These are phyloP conservation scores for Phalaenopsis hybrid DNA, from an alignment of 116 monocot genomes.

Conservation along the genomic window DNA sequence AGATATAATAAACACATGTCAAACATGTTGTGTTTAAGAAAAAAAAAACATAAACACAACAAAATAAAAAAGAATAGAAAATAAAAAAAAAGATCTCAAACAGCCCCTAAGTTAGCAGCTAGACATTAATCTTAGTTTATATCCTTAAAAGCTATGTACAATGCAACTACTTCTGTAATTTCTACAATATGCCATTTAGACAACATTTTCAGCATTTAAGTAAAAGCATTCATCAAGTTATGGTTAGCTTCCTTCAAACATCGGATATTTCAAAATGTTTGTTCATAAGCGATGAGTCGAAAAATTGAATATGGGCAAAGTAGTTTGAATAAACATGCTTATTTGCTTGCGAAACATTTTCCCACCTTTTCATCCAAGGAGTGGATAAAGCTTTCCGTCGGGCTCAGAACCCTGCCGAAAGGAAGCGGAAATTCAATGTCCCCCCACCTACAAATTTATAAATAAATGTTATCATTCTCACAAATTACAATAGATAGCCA, in stretches of 20 bases:
- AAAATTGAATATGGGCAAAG: background rate
- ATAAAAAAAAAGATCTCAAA: too few species aligned
- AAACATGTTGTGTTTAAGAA: too few species aligned
- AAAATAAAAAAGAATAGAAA: too few species aligned
- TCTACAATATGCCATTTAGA: background rate
- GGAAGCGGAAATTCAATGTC: constrained; percentile 90
- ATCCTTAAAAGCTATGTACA: background rate
- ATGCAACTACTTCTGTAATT: background rate
- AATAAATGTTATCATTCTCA: background rate
- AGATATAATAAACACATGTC: too few species aligned
- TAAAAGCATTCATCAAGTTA: too few species aligned
- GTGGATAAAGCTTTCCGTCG: constrained; percentile 82
- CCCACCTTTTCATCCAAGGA: constrained; percentile 85
- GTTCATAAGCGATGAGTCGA: too few species aligned
- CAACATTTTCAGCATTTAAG: background rate
- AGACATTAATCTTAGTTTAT: background rate
- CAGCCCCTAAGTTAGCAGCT: background rate
- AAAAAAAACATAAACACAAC: too few species aligned
- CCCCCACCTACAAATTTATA: constrained; percentile 65
- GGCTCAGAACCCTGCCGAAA: constrained; percentile 91
- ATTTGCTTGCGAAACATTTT: background rate
- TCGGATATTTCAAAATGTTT: too few species aligned
- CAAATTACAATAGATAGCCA: background rate
- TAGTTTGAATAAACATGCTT: background rate
- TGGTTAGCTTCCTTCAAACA: too few species aligned